Percentiles rank a stretch among this genome's conserved stretches.
phyloP scores from a whole-genome alignment of 345 rosid genomes.

The Orychophragmus violaceus region DNA sequence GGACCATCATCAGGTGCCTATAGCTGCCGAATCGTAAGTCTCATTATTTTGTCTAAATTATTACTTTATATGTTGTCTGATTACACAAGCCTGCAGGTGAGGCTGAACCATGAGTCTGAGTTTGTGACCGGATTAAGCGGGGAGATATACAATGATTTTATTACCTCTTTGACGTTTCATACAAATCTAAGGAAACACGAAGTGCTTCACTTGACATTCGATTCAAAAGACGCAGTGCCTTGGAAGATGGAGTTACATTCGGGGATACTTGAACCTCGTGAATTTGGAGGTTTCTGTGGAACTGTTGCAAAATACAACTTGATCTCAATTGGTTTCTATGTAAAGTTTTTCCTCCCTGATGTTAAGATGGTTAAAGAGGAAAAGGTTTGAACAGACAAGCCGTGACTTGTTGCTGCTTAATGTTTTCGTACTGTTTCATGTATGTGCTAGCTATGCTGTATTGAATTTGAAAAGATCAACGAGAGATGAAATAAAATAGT shows the following conservation, averaged over 20 bases:
- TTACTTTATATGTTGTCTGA: neutral
- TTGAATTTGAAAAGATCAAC: neutral
- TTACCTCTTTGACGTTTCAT: neutral
- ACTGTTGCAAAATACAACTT: neutral
- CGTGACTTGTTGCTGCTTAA: neutral
- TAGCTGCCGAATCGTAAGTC: neutral
- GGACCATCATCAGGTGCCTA: neutral
- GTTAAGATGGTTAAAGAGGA: neutral
- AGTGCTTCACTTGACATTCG: neutral
- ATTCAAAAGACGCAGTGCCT: neutral
- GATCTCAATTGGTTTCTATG: neutral
- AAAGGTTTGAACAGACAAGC: neutral
- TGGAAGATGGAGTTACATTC: neutral
- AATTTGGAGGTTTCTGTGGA: neutral
- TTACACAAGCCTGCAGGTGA: neutral
- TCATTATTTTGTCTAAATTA: neutral
- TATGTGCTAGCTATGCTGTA: neutral
- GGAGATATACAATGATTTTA: accelerated
- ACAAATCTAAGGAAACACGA: neutral
- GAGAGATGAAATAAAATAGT: neutral
- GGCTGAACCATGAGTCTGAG: slow-evolving; percentile 6
- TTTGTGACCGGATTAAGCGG: neutral
- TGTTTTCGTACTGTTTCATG: neutral
- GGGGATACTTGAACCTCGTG: neutral
- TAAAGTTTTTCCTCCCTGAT: neutral